Base-by-base conservation (phyloP, 257 asterid genomes). In the Ilex aquifolium region DNA sequence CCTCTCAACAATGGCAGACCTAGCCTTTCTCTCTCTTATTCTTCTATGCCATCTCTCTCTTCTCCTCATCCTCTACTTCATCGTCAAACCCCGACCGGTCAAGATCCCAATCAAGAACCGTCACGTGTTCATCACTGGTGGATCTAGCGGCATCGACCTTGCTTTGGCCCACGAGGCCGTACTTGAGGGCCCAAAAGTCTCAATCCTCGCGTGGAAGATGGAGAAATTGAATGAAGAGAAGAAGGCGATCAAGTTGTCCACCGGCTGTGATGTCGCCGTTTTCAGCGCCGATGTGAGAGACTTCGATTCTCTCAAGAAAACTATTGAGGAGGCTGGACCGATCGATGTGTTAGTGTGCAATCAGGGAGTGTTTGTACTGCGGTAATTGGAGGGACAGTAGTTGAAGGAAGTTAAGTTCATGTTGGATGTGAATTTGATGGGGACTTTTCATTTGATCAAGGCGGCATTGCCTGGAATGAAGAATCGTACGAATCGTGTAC, bases 61-160 rank as follows among this genome's bases (percentile, higher is more conserved):
- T 66, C 82, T 90, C 55, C 30, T 81, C 66, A 39, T 83, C 65
- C 87, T 93, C 73, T 80, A 70, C 76, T 36, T 87, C 76, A 76
- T 92, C 14, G 81, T 77, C 74, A 95, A 91, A 40, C 97, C 99
- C 55, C 81, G 66, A 17, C 77, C 96, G 57, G 69, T 70, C 62
- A 75, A 76, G 56, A 14, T 93, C 71, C 86, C 95, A 52, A 70
- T 93, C 74, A 93, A 90, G 70, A 83, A 82, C 74, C 95, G 95
- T 74, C 95, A 87, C 79, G 87, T 93, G 16, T 78, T 93, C 86
- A 90, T 93, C 79, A 81, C 97, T 51, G 99, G 99, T 27, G 97
- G 99, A 57, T 93, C 99, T 68, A 93, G 99, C 69, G 99, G 99
- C 64, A 90, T 93, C 74, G 99, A 97, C 60, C 81, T 93, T 52